Percentiles rank a stretch among this genome's conserved stretches.
phyloP scores from a whole-genome alignment of 805 yeast species.

The Yarrowia yakushimensis region DNA sequence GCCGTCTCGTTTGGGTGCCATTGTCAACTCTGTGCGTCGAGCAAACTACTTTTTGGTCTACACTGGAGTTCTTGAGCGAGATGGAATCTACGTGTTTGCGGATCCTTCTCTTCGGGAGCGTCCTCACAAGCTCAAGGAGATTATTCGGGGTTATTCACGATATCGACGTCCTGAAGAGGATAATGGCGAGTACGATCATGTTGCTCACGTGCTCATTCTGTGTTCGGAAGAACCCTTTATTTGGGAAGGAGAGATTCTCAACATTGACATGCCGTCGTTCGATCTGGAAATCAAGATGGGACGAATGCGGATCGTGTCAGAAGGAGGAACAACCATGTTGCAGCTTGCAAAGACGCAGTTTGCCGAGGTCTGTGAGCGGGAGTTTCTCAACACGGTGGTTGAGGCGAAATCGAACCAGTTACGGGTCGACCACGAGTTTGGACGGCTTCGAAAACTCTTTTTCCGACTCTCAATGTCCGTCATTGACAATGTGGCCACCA shows the following conservation, averaged over 20 bases:
- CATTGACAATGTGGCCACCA: constrained; percentile 54
- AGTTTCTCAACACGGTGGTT: constrained; percentile 45
- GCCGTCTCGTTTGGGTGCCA: constrained; percentile 40
- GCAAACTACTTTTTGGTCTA: constrained; percentile 73
- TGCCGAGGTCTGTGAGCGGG: constrained; percentile 51
- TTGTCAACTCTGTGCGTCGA: constrained; percentile 57
- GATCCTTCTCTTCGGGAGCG: constrained; percentile 51
- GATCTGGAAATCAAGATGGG: constrained; percentile 61
- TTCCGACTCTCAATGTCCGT: constrained; percentile 64
- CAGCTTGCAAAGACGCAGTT: constrained; percentile 56
- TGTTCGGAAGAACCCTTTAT: constrained; percentile 80
- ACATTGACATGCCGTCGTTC: constrained; percentile 41
- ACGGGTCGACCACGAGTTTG: constrained; percentile 68
- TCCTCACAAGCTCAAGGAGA: constrained; percentile 37
- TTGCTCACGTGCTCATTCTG: constrained; percentile 66
- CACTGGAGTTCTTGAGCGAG: constrained; percentile 65
- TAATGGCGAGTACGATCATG: constrained; percentile 32
- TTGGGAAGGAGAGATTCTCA: constrained; percentile 81
- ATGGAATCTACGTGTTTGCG: constrained; percentile 78
- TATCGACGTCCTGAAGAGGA: constrained; percentile 30
- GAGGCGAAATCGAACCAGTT: constrained; percentile 69
- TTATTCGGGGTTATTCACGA: constrained; percentile 38
- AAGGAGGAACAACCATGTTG: constrained; percentile 60
- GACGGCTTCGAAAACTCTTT: constrained; percentile 60
- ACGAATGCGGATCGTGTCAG: constrained; percentile 61